Conservation (phyloP, 345 rosid genomes). For the Eucalyptus albens region DNA sequence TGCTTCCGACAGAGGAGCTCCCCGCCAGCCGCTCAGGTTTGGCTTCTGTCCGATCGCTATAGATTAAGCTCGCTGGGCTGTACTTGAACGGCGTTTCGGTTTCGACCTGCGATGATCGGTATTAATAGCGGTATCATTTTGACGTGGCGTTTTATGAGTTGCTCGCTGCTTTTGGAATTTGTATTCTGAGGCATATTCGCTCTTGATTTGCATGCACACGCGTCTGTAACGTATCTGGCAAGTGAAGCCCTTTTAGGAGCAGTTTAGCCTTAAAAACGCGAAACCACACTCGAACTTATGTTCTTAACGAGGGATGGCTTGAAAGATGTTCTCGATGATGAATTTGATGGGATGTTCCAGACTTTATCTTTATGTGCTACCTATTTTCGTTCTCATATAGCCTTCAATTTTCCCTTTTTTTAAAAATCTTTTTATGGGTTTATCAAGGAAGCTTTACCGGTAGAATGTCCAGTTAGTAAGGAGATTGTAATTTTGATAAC, state of each 20-base stretch:
- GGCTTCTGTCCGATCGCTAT: neutral
- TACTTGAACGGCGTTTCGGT: neutral
- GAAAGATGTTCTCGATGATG: neutral
- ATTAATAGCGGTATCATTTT: neutral
- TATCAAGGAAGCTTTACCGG: neutral
- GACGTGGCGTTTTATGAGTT: neutral
- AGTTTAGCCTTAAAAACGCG: neutral
- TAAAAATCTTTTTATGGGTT: neutral
- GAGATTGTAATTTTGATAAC: neutral
- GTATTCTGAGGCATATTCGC: neutral
- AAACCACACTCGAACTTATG: neutral
- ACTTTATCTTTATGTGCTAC: neutral
- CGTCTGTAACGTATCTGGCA: neutral
- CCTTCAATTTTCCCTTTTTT: neutral
- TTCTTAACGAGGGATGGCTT: neutral
- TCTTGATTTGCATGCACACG: neutral
- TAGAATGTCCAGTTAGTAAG: neutral
- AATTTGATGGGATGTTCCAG: neutral
- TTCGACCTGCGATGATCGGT: neutral
- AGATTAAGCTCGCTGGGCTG: neutral
- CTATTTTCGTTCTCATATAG: neutral
- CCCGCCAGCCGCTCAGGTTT: constrained; percentile 22
- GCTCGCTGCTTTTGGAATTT: neutral
- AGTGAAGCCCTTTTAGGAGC: neutral
- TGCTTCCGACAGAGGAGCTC: constrained; percentile 2